Percentiles rank a stretch among this genome's conserved stretches.
phyloP scores from a whole-genome alignment of 2,329 filamentous ascomycete genomes.

The Pseudogymnoascus verrucosus region DNA sequence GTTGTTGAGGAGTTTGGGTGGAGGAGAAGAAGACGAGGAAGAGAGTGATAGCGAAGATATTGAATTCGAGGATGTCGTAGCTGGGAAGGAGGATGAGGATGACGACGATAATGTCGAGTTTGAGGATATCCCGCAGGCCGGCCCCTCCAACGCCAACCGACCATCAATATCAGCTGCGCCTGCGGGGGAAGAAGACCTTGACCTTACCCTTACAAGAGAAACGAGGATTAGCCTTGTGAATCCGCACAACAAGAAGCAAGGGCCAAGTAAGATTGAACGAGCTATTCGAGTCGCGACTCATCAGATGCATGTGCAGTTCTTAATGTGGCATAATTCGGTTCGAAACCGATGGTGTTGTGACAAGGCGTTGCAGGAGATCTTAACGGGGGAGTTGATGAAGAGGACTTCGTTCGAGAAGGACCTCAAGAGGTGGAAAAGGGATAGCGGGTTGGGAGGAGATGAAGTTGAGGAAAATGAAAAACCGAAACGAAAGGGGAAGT shows the following conservation, averaged over 20 bases:
- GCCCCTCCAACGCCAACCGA: conserved; percentile 29
- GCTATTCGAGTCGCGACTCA: conserved; percentile 72
- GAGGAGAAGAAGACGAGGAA: conserved; percentile 34
- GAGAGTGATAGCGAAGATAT: conserved; percentile 24
- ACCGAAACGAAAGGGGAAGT: conserved; percentile 29
- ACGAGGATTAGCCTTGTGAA: conserved; percentile 53
- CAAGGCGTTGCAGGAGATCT: conserved; percentile 61
- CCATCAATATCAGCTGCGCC: conserved; percentile 35
- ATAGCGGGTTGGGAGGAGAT: conserved; percentile 47
- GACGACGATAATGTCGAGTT: conserved; percentile 57
- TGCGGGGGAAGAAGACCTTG: conserved; percentile 56
- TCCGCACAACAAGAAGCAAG: conserved; percentile 63
- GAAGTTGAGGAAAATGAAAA: conserved; percentile 33
- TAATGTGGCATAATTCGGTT: conserved; percentile 84
- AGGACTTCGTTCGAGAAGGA: conserved; percentile 54
- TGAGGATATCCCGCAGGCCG: conserved; percentile 46
- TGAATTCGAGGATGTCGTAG: conserved; percentile 6
- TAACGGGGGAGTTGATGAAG: conserved; percentile 65
- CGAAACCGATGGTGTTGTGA: conserved; percentile 82
- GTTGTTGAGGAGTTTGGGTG: conserved; percentile 37
- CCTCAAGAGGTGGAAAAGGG: conserved; percentile 62
- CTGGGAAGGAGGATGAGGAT: conserved; percentile 39
- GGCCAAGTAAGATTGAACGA: conserved; percentile 76
- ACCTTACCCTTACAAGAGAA: conserved; percentile 60
- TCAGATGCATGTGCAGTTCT: conserved; percentile 76